Evolutionary conservation across 495 filamentous ascomycete genomes (phyloP).

Genomic region (Penicillium paxilli): DNA sequence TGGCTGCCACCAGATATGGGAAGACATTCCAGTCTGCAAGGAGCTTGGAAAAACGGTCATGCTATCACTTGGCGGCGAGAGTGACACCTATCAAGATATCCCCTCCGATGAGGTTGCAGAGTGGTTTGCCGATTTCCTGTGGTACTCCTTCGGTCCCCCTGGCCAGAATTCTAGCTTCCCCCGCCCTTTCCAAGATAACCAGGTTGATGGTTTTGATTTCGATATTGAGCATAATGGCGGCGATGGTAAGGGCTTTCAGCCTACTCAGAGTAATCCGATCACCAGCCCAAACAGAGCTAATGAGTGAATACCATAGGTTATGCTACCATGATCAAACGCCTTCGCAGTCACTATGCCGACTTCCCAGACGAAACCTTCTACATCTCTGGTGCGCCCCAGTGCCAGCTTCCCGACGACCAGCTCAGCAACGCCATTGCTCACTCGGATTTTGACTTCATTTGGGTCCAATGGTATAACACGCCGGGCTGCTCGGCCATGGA

Average conservation of each 20-base stretch:
- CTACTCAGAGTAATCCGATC: too few relatives aligned
- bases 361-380: slow-evolving; percentile 51
- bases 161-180: slow-evolving; percentile 19
- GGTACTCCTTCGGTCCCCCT: slow-evolving; percentile 62
- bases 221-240: slow-evolving; percentile 56
- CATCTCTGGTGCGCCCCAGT: slow-evolving; percentile 67
- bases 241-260: slow-evolving; percentile 39
- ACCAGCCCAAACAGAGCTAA: too few relatives aligned
- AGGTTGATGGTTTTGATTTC: slow-evolving; percentile 73
- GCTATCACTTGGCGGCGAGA: slow-evolving; percentile 63
- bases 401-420: slow-evolving; percentile 58
- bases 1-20: slow-evolving; percentile 52
- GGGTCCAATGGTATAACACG: slow-evolving; percentile 71
- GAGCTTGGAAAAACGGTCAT: slow-evolving; percentile 63
- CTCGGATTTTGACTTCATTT: slow-evolving; percentile 61
- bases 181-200: slow-evolving; percentile 61
- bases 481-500: slow-evolving; percentile 53
- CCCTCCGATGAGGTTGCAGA: slow-evolving; percentile 29
- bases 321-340: slow-evolving; percentile 46
- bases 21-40: slow-evolving; percentile 68
- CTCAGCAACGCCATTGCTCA: slow-evolving; percentile 50
- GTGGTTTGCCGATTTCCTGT: slow-evolving; percentile 60
- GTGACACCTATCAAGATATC: slow-evolving; percentile 39
- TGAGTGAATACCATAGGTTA: slow-evolving; percentile 35
- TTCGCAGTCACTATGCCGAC: slow-evolving; percentile 52